These are phyloP conservation scores for Backusella circina DNA, from an alignment of 192 early-diverging fungal species.

Conservation along the genomic window DNA sequence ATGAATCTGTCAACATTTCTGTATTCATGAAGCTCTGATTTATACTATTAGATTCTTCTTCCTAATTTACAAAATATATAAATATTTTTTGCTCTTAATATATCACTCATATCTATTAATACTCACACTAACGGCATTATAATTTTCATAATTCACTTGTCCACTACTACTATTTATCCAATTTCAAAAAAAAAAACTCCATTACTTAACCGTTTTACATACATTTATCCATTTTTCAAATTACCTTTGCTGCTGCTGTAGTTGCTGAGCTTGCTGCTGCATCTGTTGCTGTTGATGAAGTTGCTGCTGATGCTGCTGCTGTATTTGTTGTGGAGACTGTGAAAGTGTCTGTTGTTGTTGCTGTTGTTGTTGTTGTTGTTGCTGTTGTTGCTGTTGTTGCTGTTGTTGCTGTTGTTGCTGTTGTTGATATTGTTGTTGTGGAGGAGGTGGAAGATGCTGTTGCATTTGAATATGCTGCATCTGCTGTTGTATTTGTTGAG, in stretches of 20 bases:
- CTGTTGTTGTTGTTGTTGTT: not conserved
- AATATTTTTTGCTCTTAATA: not conserved
- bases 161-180: not conserved
- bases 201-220: not conserved
- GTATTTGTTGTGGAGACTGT: not conserved
- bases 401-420: not conserved
- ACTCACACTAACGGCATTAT: not conserved
- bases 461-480: slow-evolving; percentile 2
- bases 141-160: slow-evolving; percentile 3
- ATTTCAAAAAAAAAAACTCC: no score
- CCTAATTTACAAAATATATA: not conserved
- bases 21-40: slow-evolving; percentile 47
- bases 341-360: not conserved
- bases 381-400: not conserved
- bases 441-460: not conserved
- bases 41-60: not conserved
- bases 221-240: not conserved
- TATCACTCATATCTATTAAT: no score
- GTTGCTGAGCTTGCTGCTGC: not conserved
- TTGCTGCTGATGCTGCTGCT: not conserved
- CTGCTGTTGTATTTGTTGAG: not conserved
- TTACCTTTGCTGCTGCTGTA: not conserved
- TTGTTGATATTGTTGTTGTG: not conserved
- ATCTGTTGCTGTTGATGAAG: not conserved
- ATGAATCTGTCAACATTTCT: slow-evolving; percentile 26